phyloP scores from a whole-genome alignment of 352 stramenopile genomes.

The Pythium grandisporangium region DNA sequence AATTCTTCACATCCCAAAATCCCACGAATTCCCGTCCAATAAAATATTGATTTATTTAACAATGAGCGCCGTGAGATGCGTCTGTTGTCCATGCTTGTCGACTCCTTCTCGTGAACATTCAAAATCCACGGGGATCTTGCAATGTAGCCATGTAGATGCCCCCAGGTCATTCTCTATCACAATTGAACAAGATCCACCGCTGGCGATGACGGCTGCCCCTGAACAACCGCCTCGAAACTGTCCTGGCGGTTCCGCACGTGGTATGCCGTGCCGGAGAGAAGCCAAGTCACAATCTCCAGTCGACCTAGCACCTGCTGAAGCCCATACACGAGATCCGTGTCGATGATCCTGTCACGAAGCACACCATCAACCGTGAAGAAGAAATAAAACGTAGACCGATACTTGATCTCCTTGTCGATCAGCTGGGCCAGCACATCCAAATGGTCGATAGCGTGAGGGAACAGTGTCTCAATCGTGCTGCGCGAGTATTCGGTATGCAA shows the following conservation, averaged over 20 bases:
- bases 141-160: too few relatives aligned
- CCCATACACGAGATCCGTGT: constrained; percentile 22
- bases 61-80: too few relatives aligned
- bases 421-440: constrained; percentile 33
- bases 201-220: constrained; percentile 4
- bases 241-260: not conserved
- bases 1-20: too few relatives aligned
- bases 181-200: constrained; percentile 6
- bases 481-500: constrained; percentile 35
- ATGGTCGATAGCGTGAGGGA: constrained; percentile 21
- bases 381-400: constrained; percentile 30
- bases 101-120: too few relatives aligned
- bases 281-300: constrained; percentile 21
- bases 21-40: too few relatives aligned
- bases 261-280: constrained; percentile 19
- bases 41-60: too few relatives aligned
- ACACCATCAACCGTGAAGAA: constrained; percentile 21
- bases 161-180: too few relatives aligned
- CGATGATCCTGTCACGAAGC: constrained; percentile 16
- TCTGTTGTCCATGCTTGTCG: too few relatives aligned
- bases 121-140: too few relatives aligned
- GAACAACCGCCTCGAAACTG: constrained; percentile 6
- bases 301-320: constrained; percentile 26
- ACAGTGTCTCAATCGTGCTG: constrained; percentile 37
- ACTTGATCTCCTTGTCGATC: constrained; percentile 27